Conservation (phyloP, 2,329 filamentous ascomycete genomes). For the Lachnellula willkommii region DNA sequence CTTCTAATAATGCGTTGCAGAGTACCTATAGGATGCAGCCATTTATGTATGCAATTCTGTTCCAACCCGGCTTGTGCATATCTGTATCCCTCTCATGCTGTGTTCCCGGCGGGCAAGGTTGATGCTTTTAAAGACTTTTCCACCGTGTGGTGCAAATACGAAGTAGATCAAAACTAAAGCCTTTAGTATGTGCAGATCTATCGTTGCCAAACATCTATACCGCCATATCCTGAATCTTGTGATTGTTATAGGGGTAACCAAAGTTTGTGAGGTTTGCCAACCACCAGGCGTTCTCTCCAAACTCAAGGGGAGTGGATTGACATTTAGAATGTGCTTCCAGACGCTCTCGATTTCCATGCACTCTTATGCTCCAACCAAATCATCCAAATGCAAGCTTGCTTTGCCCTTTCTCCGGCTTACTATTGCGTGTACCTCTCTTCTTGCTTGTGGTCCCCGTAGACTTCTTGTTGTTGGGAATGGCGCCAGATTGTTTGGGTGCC, state of each 20-base stretch:
- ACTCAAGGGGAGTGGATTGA: background rate
- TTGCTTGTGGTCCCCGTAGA: conserved; percentile 24
- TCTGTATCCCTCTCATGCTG: background rate
- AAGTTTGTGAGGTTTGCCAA: conserved; percentile 2
- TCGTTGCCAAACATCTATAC: conserved; percentile 18
- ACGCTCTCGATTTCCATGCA: background rate
- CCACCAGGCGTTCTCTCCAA: background rate
- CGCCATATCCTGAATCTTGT: conserved; percentile 18
- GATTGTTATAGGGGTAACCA: conserved; percentile 20
- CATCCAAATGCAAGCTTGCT: conserved; percentile 52
- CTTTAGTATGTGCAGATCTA: conserved; percentile 9
- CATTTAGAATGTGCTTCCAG: background rate
- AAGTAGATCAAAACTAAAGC: conserved; percentile 7
- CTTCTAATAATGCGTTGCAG: background rate
- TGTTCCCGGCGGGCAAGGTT: background rate
- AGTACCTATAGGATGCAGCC: conserved; percentile 10
- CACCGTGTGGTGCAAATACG: conserved; percentile 7
- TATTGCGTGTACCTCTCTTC: conserved; percentile 22
- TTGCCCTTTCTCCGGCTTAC: conserved; percentile 49
- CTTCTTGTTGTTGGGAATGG: conserved; percentile 27
- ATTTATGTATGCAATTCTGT: conserved; percentile 7
- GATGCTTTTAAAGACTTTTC: background rate
- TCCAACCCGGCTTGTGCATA: background rate
- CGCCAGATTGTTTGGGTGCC: conserved; percentile 12
- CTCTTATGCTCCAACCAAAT: conserved; percentile 8